These are phyloP conservation scores for Colletotrichum graminicola DNA, from an alignment of 2,329 filamentous ascomycete genomes.

Conservation along the genomic window DNA sequence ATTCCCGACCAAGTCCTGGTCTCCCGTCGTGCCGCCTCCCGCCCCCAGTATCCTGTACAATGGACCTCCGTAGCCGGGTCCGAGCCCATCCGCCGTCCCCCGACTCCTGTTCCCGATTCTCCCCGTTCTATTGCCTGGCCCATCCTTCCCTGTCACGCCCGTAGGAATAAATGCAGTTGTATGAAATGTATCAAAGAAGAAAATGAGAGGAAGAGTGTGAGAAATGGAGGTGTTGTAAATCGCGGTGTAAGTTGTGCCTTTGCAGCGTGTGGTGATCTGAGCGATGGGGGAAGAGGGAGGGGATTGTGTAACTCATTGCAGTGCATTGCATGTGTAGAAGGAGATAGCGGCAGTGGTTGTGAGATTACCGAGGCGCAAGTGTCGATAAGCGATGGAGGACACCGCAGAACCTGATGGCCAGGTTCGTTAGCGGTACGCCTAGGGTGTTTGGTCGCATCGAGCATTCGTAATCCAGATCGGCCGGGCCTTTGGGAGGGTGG, in stretches of 20 bases:
- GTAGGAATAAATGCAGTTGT: constrained; percentile 30
- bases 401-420: neutral
- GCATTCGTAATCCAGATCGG: constrained; percentile 15
- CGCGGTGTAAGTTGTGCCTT: neutral
- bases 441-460: neutral
- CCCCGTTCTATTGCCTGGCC: constrained; percentile 3
- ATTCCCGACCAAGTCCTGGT: constrained; percentile 10
- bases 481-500: constrained; percentile 8
- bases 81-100: neutral
- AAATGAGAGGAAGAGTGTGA: neutral
- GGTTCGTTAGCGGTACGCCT: neutral
- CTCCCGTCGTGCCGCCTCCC: neutral
- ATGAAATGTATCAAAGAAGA: constrained; percentile 26
- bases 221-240: neutral
- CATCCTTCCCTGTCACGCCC: constrained; percentile 9
- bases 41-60: constrained; percentile 8
- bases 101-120: constrained; percentile 2
- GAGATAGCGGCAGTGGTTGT: constrained; percentile 2
- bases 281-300: neutral
- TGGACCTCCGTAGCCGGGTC: neutral
- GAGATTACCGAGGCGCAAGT: constrained; percentile 36
- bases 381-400: constrained; percentile 34
- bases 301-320: neutral
- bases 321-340: neutral
- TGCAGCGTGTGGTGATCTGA: neutral